A percentile compares a stretch with the other conserved stretches of the same genome.
phyloP scores from a whole-genome alignment of 768 basidiomycete genomes.

The Rhodotorula graminis region DNA sequence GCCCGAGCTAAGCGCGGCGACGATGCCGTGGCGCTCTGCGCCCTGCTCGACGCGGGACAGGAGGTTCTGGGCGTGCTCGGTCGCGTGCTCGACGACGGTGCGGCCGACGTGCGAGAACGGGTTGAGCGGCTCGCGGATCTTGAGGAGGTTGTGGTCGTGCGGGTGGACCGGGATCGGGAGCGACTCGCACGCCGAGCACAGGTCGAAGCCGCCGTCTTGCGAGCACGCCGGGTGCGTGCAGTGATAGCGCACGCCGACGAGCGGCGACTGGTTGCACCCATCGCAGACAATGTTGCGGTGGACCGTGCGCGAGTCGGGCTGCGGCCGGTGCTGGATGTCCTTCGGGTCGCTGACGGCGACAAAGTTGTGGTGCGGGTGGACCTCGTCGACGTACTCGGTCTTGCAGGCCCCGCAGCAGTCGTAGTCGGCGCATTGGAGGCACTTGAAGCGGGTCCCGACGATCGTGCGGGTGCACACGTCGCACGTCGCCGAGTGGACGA shows the following conservation, averaged over 20 bases:
- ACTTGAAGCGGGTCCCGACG: slow-evolving; percentile 70
- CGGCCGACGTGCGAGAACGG: neutral
- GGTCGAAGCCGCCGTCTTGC: slow-evolving; percentile 59
- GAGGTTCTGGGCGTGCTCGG: neutral
- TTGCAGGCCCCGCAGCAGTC: slow-evolving; percentile 20
- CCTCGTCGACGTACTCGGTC: neutral
- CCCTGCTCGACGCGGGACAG: neutral
- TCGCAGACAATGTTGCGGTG: slow-evolving; percentile 67
- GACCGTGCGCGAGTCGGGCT: neutral
- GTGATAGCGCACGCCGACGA: slow-evolving; percentile 71
- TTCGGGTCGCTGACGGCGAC: slow-evolving; percentile 3
- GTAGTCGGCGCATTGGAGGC: slow-evolving; percentile 45
- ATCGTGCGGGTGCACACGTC: slow-evolving; percentile 60
- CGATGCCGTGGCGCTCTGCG: neutral
- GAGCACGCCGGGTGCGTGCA: slow-evolving; percentile 74
- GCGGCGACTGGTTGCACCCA: slow-evolving; percentile 62
- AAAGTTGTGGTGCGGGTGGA: slow-evolving; percentile 33
- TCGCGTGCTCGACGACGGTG: neutral
- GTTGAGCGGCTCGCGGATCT: slow-evolving; percentile 51
- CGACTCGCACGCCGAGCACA: slow-evolving; percentile 74
- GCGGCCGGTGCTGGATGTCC: neutral
- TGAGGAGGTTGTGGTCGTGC: slow-evolving; percentile 64
- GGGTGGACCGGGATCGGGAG: slow-evolving; percentile 73
- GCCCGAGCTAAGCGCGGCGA: neutral
- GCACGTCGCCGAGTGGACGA: slow-evolving; percentile 50